These are phyloP conservation scores for Salvia sclarea DNA, from an alignment of 305 asterid species.

Conservation along the genomic window DNA sequence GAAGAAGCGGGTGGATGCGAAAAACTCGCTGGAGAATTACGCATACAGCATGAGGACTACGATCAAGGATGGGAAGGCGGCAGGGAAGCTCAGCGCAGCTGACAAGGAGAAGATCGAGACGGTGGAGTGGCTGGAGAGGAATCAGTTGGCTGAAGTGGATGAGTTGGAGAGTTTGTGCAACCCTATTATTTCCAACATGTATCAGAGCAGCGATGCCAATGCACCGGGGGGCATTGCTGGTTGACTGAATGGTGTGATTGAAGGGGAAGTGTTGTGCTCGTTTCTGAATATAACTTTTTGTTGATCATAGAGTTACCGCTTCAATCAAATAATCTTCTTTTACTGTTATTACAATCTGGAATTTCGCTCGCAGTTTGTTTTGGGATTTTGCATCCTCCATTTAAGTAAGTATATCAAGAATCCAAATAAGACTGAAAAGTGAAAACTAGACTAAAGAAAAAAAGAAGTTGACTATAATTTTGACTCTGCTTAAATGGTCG, in stretches of 20 bases:
- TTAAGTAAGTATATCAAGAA: too few species aligned
- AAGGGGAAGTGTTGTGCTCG: constrained; percentile 43
- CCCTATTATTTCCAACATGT: constrained; percentile 53
- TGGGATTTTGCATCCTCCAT: too few species aligned
- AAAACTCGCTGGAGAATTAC: constrained; percentile 55
- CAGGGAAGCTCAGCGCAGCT: constrained; percentile 36
- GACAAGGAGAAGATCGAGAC: constrained; percentile 57
- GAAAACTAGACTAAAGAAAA: too few species aligned
- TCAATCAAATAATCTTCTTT: too few species aligned
- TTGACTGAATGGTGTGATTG: constrained; percentile 28
- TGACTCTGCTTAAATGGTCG: background rate
- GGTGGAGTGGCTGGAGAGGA: constrained; percentile 57
- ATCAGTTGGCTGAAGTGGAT: constrained; percentile 62
- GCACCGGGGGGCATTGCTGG: constrained; percentile 39
- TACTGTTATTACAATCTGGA: background rate
- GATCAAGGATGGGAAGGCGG: constrained; percentile 49
- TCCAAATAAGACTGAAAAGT: background rate
- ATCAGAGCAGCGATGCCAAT: constrained; percentile 51
- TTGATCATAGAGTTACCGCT: too few species aligned
- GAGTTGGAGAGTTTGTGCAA: constrained; percentile 55
- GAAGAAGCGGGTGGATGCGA: constrained; percentile 61
- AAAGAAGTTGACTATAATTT: background rate
- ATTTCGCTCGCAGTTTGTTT: too few species aligned
- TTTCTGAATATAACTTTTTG: background rate
- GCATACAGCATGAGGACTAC: constrained; percentile 54